A percentile compares a stretch with the other conserved stretches of the same genome.
phyloP scores from a whole-genome alignment of 148 eudicot species.

The Vaccinium myrtillus region DNA sequence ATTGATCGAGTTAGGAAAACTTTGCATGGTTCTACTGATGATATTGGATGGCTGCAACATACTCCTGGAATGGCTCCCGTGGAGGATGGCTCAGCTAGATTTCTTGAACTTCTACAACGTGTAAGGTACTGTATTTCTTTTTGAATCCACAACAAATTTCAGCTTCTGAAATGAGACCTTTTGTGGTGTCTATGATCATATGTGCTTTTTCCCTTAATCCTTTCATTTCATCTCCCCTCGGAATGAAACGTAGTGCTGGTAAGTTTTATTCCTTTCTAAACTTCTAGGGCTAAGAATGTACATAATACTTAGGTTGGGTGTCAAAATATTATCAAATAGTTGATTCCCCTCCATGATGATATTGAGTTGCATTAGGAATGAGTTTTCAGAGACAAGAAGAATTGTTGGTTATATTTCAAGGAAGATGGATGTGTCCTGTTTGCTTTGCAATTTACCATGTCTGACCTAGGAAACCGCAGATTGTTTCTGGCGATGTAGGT shows the following conservation, averaged over 20 bases:
- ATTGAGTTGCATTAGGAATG: background rate
- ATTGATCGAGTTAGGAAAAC: slow-evolving; percentile 54
- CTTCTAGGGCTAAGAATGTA: background rate
- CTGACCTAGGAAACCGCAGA: background rate
- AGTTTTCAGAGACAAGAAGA: background rate
- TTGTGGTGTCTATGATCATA: background rate
- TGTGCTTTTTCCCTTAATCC: background rate
- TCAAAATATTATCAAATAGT: background rate
- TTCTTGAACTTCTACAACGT: slow-evolving; percentile 60
- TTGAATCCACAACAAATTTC: background rate
- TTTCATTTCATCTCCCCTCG: background rate
- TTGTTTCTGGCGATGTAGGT: background rate
- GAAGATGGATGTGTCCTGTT: background rate
- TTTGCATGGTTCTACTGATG: slow-evolving; percentile 76
- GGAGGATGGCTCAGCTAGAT: slow-evolving; percentile 80
- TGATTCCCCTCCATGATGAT: background rate
- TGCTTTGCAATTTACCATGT: background rate
- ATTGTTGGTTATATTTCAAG: background rate
- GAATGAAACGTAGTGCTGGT: background rate
- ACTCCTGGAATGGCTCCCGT: slow-evolving; percentile 73
- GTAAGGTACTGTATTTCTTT: slow-evolving; percentile 47
- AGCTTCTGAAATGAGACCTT: background rate
- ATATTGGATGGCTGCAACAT: slow-evolving; percentile 87
- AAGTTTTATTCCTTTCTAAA: background rate
- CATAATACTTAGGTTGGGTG: background rate